These are phyloP conservation scores for Calonectria crousiana DNA, from an alignment of 2,329 filamentous ascomycete species.

Conservation along the genomic window DNA sequence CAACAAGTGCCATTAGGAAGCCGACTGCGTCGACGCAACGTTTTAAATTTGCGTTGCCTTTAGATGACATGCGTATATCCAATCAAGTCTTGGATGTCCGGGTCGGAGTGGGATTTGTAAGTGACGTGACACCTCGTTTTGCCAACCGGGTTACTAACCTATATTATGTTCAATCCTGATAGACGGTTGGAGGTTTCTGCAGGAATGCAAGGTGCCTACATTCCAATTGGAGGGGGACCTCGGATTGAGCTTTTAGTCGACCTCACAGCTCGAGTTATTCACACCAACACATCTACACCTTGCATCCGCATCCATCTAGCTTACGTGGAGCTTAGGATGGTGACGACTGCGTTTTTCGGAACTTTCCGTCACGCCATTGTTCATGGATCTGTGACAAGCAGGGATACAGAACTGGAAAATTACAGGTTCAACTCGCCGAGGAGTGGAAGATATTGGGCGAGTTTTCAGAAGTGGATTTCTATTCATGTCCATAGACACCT, in stretches of 20 bases:
- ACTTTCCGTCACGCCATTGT: not conserved
- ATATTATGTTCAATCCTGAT: not conserved
- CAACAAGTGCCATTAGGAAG: too few relatives aligned
- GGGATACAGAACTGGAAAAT: not conserved
- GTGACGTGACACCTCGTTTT: not conserved
- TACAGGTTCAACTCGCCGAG: not conserved
- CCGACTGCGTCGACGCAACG: not conserved
- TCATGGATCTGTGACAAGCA: not conserved
- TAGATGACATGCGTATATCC: not conserved
- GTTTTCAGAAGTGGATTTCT: not conserved
- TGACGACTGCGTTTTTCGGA: not conserved
- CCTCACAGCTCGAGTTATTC: not conserved
- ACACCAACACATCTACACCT: not conserved
- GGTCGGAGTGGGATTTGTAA: not conserved
- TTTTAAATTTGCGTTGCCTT: not conserved
- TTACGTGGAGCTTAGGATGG: not conserved
- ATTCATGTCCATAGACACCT: not conserved
- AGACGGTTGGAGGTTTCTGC: not conserved
- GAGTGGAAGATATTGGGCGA: not conserved
- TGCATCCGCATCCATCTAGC: not conserved
- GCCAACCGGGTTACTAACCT: not conserved
- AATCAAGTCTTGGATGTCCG: not conserved
- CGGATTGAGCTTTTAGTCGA: not conserved
- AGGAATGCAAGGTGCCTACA: slow-evolving; percentile 3
- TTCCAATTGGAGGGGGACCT: not conserved